Evolutionary conservation across 108 stramenopile species (phyloP).

Genomic region (Parietichytrium sp.): DNA sequence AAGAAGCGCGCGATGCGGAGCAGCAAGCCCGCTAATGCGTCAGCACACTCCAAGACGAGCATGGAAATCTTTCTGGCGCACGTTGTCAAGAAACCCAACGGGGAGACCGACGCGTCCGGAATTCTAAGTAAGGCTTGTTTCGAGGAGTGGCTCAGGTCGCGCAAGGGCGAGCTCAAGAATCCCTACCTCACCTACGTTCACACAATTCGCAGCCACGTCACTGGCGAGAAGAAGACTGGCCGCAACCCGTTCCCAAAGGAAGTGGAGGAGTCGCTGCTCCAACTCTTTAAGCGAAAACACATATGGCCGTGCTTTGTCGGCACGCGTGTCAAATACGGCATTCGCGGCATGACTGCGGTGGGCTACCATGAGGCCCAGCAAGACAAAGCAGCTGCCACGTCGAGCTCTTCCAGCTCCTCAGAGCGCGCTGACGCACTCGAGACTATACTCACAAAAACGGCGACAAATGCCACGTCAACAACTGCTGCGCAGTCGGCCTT

Average conservation of each 20-base stretch:
- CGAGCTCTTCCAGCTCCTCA: too few relatives aligned
- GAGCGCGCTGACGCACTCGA: too few relatives aligned
- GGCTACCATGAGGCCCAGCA: conserved; percentile 30
- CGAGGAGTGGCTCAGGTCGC: conserved; percentile 5
- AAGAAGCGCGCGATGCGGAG: too few relatives aligned
- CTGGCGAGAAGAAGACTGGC: neutral
- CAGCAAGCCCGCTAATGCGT: too few relatives aligned
- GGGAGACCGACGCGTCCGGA: neutral
- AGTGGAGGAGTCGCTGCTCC: neutral
- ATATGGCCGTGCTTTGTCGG: conserved; percentile 32
- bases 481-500: too few relatives aligned
- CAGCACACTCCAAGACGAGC: conserved; percentile 40
- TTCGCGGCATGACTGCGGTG: conserved; percentile 15
- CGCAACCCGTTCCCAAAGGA: conserved; percentile 23
- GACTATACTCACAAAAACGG: too few relatives aligned
- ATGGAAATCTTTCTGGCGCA: conserved; percentile 35
- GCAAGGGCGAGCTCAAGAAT: conserved; percentile 36
- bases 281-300: conserved; percentile 9
- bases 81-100: neutral
- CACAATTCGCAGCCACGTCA: conserved; percentile 15
- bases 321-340: conserved; percentile 32
- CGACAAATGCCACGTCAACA: too few relatives aligned
- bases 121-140: neutral
- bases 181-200: conserved; percentile 27
- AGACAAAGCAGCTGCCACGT: too few relatives aligned